Conservation (phyloP, 2,329 filamentous ascomycete genomes). For the Penicillium sclerotigenum region DNA sequence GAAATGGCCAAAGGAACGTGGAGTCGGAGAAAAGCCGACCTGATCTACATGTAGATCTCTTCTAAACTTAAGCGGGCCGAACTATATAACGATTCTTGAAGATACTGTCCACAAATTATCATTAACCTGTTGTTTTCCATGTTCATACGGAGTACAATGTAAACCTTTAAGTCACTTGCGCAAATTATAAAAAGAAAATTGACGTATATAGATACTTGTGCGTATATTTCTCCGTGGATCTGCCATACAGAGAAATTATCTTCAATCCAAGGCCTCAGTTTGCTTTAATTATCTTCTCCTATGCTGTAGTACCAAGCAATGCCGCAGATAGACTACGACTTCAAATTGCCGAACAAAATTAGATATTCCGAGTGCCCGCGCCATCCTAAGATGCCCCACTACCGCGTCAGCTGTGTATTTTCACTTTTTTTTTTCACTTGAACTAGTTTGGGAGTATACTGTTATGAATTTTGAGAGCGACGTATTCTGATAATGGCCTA, state of each 20-base stretch:
- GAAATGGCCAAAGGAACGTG: neutral
- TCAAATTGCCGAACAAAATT: neutral
- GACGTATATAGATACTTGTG: neutral
- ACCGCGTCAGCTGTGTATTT: conserved; percentile 18
- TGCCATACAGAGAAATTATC: neutral
- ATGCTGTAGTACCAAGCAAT: neutral
- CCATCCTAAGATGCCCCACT: conserved; percentile 19
- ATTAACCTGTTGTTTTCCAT: neutral
- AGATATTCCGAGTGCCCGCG: conserved; percentile 13
- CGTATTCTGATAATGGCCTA: neutral
- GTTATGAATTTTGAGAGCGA: neutral
- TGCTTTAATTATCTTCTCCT: neutral
- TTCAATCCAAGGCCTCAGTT: neutral
- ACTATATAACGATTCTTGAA: neutral
- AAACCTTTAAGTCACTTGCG: neutral
- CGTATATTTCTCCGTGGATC: neutral
- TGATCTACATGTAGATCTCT: conserved; percentile 1
- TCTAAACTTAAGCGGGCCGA: neutral
- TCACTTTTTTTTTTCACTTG: neutral
- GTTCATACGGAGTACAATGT: neutral
- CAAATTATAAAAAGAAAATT: neutral
- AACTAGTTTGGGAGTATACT: neutral
- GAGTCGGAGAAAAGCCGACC: neutral
- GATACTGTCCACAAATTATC: neutral
- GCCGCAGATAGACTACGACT: neutral